Percentiles rank a stretch among this genome's conserved stretches.
These are phyloP conservation scores for Ogataea polymorpha DNA, from an alignment of 805 yeast genomes.

Conservation along the genomic window DNA sequence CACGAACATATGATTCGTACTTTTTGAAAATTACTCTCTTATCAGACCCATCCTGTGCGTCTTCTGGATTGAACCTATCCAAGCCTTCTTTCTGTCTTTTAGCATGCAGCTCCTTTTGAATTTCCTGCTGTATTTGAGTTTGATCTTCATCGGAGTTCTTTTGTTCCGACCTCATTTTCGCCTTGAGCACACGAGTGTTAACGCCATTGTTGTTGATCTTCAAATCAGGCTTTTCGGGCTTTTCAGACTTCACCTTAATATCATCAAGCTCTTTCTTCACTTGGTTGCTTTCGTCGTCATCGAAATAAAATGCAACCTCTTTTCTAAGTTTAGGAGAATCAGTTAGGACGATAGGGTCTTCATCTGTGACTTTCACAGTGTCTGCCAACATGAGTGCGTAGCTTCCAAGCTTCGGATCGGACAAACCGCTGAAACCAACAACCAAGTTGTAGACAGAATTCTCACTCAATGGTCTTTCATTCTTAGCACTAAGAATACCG, in stretches of 20 bases:
- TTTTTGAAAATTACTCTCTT: slow-evolving; percentile 76
- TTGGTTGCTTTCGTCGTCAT: slow-evolving; percentile 57
- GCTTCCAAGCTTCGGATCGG: slow-evolving; percentile 47
- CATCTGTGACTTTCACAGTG: slow-evolving; percentile 67
- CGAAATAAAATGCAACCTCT: slow-evolving; percentile 81
- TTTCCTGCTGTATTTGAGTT: slow-evolving; percentile 76
- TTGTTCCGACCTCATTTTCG: slow-evolving; percentile 75
- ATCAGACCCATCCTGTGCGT: slow-evolving; percentile 61
- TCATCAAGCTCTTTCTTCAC: slow-evolving; percentile 34
- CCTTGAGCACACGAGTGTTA: slow-evolving; percentile 67
- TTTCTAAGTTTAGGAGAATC: slow-evolving; percentile 67
- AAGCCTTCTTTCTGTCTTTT: slow-evolving; percentile 85
- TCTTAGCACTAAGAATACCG: slow-evolving; percentile 68
- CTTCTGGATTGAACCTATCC: slow-evolving; percentile 75
- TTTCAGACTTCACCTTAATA: slow-evolving; percentile 16
- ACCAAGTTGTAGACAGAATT: slow-evolving; percentile 76
- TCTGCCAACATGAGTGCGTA: slow-evolving; percentile 79
- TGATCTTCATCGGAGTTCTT: slow-evolving; percentile 72
- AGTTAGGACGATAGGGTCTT: slow-evolving; percentile 65
- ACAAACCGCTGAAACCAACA: slow-evolving; percentile 70
- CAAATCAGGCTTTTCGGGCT: slow-evolving; percentile 10
- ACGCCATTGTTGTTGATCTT: slow-evolving; percentile 31
- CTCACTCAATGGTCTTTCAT: slow-evolving; percentile 60
- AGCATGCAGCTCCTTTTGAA: slow-evolving; percentile 79
- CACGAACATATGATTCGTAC: slow-evolving; percentile 92